A percentile compares a stretch with the other conserved stretches of the same genome.
Evolutionary conservation across 345 rosid species (phyloP).

Genomic region (Eucalyptus sideroxylon): DNA sequence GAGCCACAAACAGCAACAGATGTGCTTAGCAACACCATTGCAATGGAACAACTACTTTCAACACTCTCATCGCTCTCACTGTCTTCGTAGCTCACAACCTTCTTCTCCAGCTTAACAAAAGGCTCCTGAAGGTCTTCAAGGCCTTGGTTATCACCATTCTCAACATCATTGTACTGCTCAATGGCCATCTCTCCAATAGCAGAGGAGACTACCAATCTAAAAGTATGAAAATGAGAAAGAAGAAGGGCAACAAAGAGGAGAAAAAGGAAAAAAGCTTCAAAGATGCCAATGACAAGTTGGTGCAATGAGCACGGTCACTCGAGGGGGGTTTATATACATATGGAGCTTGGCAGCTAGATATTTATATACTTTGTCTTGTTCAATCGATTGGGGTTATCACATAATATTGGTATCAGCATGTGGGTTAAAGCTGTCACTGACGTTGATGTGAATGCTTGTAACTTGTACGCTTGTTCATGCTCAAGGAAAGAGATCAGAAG

Average conservation of each 20-base stretch:
- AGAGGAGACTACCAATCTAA: not conserved
- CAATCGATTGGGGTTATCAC: not conserved
- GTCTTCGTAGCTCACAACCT: conserved; percentile 1
- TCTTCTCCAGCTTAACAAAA: conserved; percentile 11
- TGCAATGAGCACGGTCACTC: not conserved
- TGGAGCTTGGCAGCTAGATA: not conserved
- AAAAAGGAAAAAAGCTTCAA: not conserved
- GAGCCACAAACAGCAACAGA: conserved; percentile 84
- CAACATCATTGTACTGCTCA: conserved; percentile 27
- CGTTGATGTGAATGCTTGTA: not conserved
- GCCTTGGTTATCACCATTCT: conserved; percentile 21
- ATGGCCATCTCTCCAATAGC: conserved; percentile 26
- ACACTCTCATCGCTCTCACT: not conserved
- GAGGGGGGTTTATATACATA: not conserved
- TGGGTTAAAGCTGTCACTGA: conserved; percentile 30
- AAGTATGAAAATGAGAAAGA: not conserved
- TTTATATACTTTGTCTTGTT: not conserved
- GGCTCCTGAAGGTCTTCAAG: conserved; percentile 36
- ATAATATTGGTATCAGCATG: not conserved
- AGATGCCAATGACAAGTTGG: not conserved
- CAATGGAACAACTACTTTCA: conserved; percentile 25
- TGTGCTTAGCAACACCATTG: conserved; percentile 68
- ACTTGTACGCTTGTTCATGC: not conserved
- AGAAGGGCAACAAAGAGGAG: not conserved
- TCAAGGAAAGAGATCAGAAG: not conserved